A percentile compares a stretch with the other conserved stretches of the same genome.
Conservation (phyloP, 1,139 yeast genomes). For the Geotrichum fermentans region DNA sequence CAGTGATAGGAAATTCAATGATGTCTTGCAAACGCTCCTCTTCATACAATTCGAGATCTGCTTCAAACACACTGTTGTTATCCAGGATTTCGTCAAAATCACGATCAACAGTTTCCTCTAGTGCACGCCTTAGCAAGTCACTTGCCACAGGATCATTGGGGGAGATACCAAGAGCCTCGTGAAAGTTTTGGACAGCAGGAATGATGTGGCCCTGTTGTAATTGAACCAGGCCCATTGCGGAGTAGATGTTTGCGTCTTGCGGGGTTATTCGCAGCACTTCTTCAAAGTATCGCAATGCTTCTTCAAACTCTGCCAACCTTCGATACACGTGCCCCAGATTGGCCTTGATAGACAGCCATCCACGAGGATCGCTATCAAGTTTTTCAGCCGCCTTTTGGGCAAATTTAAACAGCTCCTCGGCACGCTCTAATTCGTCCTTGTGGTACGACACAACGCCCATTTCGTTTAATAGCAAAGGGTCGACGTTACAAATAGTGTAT, state of each 20-base stretch:
- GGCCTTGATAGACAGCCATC: constrained; percentile 82
- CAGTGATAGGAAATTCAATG: constrained; percentile 6
- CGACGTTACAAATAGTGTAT: constrained; percentile 70
- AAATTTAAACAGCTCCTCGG: constrained; percentile 65
- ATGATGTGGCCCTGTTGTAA: constrained; percentile 56
- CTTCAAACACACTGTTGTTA: constrained; percentile 11
- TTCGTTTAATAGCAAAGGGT: constrained; percentile 85
- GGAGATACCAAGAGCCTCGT: constrained; percentile 71
- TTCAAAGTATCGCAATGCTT: constrained; percentile 70
- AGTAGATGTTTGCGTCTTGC: constrained; percentile 66
- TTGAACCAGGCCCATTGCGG: constrained; percentile 81
- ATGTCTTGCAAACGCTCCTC: constrained; percentile 6
- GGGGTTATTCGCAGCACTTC: constrained; percentile 68
- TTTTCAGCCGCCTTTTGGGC: constrained; percentile 69
- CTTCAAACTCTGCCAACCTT: constrained; percentile 54
- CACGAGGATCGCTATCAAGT: constrained; percentile 71
- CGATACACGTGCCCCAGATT: constrained; percentile 91
- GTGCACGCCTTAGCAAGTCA: constrained; percentile 74
- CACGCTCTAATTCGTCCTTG: constrained; percentile 59
- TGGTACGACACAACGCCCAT: constrained; percentile 87
- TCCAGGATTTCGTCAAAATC: constrained; percentile 18
- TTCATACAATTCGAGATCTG: constrained; percentile 2
- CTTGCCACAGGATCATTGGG: constrained; percentile 83
- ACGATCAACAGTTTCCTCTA: constrained; percentile 45
- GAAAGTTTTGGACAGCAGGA: constrained; percentile 68